Conservation (phyloP, 305 asterid species). For the Fraxinus albicans region DNA sequence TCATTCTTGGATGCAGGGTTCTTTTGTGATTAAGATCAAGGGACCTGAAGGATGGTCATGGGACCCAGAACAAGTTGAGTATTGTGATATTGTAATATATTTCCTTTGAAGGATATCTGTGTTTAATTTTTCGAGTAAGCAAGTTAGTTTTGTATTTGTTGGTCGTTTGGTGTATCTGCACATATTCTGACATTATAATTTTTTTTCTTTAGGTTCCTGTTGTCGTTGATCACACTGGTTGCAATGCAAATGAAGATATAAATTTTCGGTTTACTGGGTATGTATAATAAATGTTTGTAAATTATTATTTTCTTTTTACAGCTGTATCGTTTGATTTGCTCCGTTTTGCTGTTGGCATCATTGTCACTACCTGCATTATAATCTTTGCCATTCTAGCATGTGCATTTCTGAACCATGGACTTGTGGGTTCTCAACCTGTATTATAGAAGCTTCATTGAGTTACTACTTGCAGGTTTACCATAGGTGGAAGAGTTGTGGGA, state of each 20-base stretch:
- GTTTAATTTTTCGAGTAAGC: background rate
- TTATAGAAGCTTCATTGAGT: constrained; percentile 26
- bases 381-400: background rate
- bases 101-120: constrained; percentile 2
- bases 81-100: background rate
- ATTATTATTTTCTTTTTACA: constrained; percentile 9
- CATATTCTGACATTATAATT: constrained; percentile 24
- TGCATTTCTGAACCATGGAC: constrained; percentile 4
- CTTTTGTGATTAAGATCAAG: constrained; percentile 81
- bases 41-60: constrained; percentile 44
- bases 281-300: constrained; percentile 21
- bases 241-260: constrained; percentile 89
- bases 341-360: background rate
- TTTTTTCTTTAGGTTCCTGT: constrained; percentile 65
- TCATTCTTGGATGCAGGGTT: constrained; percentile 60
- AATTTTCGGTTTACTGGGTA: constrained; percentile 93
- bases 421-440: constrained; percentile 23
- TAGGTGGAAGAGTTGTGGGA: constrained; percentile 79
- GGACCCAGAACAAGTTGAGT: background rate
- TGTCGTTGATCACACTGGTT: constrained; percentile 76
- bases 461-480: constrained; percentile 61
- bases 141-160: constrained; percentile 15
- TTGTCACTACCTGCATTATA: background rate
- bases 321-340: background rate
- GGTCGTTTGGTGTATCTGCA: constrained; percentile 12